Evolutionary conservation across 1,139 yeast species (phyloP), one percentile per base, ranked within the genome.

Genomic region (Blastobotrys illinoisensis): DNA sequence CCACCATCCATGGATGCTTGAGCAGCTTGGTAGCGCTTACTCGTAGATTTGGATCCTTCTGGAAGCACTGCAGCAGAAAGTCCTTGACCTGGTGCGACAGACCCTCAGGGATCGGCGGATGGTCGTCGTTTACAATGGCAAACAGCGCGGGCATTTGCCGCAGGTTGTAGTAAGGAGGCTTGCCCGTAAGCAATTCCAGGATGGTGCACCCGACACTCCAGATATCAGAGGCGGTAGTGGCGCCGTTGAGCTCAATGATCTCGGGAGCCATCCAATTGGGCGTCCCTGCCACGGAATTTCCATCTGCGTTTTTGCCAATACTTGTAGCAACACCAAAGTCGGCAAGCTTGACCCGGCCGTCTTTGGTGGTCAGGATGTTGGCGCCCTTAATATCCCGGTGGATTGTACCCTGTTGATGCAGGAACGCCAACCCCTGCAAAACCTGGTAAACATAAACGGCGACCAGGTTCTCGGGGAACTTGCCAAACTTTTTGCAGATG

Each of bases 151-250:
- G 88, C 83, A 90, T 86, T 23, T 90, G 88, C 56, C 85, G 84
- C 55, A 86, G 73, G 51, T 88, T 85, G 60, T 86, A 86, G 63
- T 88, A 89, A 0, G 98, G 97, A 0, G 99, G 98, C 53, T 83
- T 78, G 0, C 89, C 96, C 0, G 97, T 86, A 54, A 89, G 74
- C 50, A 93, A 73, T 67, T 93, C 99, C 9, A 91, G 82, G 3
- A 91, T 81, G 0, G 98, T 93, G 16, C 97, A 96, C 1, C 98
- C 99, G 43, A 93, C 72, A n/a, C 97, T 88, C 98, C 79, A 75
- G 9, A 75, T 70, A 57, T 75, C 79, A 2, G 96, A 88, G 0
- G 95, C 88, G 0, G 95, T 83, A 45, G 95, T 85, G 2, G 95
- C 85, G 5, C 96, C 97, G 63, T 86, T 88, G 60, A 90, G 84